Evolutionary conservation across 306 rosid genomes (phyloP), one percentile per base, ranked within the genome.

Genomic region (Cucurbita moschata): DNA sequence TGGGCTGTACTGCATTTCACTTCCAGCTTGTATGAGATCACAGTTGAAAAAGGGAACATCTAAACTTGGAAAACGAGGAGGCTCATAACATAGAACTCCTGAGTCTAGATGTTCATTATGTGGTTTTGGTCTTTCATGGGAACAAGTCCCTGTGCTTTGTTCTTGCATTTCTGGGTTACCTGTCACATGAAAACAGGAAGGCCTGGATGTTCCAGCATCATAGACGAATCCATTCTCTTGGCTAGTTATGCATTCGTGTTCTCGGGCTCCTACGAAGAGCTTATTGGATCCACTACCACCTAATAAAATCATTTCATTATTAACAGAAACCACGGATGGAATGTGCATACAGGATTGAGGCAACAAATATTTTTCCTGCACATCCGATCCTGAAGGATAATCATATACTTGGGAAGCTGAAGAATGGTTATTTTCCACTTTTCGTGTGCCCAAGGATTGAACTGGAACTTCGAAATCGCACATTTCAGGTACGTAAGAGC

Each of bases 41-140:
- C 99, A 95, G 81, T 93, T 95, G 65, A 95, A 86, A 86, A 95
- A 95, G 60, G 99, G 99, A 77, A 85, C 71, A 77, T 95, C 99
- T 82, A 84, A 79, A 77, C 96, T 88, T 43, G 99, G 96, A 81
- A 95, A 91, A 64, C 93, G 92, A 60, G 99, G 99, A 49, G 99
- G 99, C 73, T 91, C 96, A 72, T 95, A 95, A 74, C 91, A 95
- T 8, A 91, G 88, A 75, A 81, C 74, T 72, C 97, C 90, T 5
- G 83, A 76, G 70, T 88, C 90, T 79, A 71, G 90, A 79, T 81
- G 88, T 75, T 87, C 82, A 35, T 69, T 62, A 64, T 79, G 81
- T 67, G 15, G 85, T 69, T 78, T 53, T 69, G 81, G 63, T 70
- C 75, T 81, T 62, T 79, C 86, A 53, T 75, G 79, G 58, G 78